Evolutionary conservation across 352 stramenopile genomes (phyloP), one percentile per base, ranked within the genome.

Genomic region (Phytophthora macrochlamydospora): DNA sequence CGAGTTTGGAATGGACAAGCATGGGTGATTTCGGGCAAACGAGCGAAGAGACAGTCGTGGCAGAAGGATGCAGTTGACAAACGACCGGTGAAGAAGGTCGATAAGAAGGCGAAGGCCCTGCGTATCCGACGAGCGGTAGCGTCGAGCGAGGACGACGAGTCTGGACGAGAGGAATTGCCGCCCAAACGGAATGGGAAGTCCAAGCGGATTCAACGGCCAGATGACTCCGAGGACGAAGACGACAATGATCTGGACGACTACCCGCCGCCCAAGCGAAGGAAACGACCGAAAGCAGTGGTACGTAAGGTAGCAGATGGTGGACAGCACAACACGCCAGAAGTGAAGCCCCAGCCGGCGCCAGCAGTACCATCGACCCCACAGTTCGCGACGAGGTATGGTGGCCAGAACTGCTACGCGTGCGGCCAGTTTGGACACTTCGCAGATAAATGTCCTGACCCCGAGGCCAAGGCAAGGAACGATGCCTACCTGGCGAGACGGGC

Each of bases 391-490:
- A 24, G 18, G 18, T 24, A 24, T 24, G 18, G 18, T 24, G 18
- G 18, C 18, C 18, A 24, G 9, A 6, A 40, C 6, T 55, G 49
- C 8, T 55, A 44, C 13, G 49, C 49, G 6, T 55, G 31, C 11
- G 49, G 49, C 12, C 6, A 43, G 13, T 30, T 31, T 13, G 49
- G 49, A 1, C 49, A 55, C 31, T 55, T 55, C 31, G 49, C 49
- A 3, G 28, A 35, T 7, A 35, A 29, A 7, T 55, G 49, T 29
- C 7, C 9, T 4, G 30, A 54, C 30, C 29, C 30, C 2, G 48
- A 54, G 11, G 49, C 49, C 1, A 55, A 55, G n/a, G 49, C 49
- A 2, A 31, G 49, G 1, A 55, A 55, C 49, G 49, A 45, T 32
- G 49, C 30, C 29, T 55, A 44, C 49, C 49, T 55, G 4, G 30